Evolutionary conservation across 371 early-diverging fungal genomes (phyloP).

Genomic region (Syncephalis plumigaleata): DNA sequence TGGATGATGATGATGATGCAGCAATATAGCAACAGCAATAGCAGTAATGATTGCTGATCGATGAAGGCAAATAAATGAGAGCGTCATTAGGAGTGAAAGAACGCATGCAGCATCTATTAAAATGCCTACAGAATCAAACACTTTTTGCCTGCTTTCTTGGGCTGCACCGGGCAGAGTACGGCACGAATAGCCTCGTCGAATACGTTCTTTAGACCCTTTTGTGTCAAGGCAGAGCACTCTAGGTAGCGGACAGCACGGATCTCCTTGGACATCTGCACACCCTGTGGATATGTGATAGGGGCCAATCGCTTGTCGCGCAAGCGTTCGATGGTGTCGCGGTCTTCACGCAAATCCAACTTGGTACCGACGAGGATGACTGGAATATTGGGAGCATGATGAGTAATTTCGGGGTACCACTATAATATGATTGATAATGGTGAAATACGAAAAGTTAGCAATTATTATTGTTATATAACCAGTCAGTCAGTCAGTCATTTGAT

Average conservation of each 20-base stretch:
- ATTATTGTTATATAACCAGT: not conserved
- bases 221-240: slow-evolving; percentile 97
- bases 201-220: slow-evolving; percentile 93
- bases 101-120: too few species aligned
- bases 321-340: slow-evolving; percentile 70
- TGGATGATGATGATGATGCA: too few species aligned
- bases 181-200: slow-evolving; percentile 97
- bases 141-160: slow-evolving; percentile 39
- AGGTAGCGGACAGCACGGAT: slow-evolving; percentile 84
- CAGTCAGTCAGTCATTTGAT: not conserved
- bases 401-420: slow-evolving; percentile 91
- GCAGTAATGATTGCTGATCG: too few species aligned
- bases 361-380: slow-evolving; percentile 97
- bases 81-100: too few species aligned
- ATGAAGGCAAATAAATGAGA: too few species aligned
- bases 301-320: slow-evolving; percentile 73
- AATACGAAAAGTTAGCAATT: too few species aligned
- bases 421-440: not conserved
- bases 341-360: slow-evolving; percentile 95
- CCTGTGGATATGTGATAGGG: slow-evolving; percentile 81
- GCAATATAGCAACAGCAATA: too few species aligned
- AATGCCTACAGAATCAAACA: slow-evolving; percentile 46
- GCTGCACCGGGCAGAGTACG: slow-evolving; percentile 55
- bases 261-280: slow-evolving; percentile 78
- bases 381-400: slow-evolving; percentile 85